Evolutionary conservation across 2,329 filamentous ascomycete species (phyloP).

Genomic region (Huntiella omanensis): DNA sequence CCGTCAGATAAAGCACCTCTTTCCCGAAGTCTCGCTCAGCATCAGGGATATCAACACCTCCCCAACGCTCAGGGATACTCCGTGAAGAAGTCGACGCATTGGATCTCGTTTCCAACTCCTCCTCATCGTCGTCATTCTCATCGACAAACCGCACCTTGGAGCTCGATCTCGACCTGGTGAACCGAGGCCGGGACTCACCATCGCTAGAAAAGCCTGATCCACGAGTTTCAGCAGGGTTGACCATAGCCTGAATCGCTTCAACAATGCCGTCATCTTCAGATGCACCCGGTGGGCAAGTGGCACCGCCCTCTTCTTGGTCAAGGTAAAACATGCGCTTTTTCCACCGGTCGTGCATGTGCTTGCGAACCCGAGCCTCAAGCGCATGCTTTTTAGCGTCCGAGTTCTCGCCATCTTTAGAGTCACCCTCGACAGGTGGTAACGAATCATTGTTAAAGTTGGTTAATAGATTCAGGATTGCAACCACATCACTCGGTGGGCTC

Average conservation of each 20-base stretch:
- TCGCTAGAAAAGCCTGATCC: neutral
- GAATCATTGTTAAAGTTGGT: neutral
- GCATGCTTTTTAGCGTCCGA: too few species aligned
- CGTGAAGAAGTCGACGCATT: slow-evolving; percentile 56
- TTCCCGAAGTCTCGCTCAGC: slow-evolving; percentile 68
- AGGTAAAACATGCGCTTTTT: slow-evolving; percentile 61
- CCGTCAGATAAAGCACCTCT: slow-evolving; percentile 79
- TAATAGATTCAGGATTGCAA: slow-evolving; percentile 7
- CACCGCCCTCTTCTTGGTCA: slow-evolving; percentile 64
- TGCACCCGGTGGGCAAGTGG: slow-evolving; percentile 25
- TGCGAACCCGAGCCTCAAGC: slow-evolving; percentile 18
- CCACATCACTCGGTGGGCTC: slow-evolving; percentile 6
- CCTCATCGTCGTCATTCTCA: slow-evolving; percentile 33
- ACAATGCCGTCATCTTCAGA: slow-evolving; percentile 41
- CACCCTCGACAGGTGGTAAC: neutral
- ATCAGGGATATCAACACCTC: slow-evolving; percentile 62
- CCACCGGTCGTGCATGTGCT: slow-evolving; percentile 52
- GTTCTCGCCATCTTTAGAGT: neutral
- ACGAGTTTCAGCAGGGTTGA: slow-evolving; percentile 6
- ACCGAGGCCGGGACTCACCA: slow-evolving; percentile 20
- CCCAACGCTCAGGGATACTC: slow-evolving; percentile 55
- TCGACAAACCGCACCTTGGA: slow-evolving; percentile 66
- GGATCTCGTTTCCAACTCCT: slow-evolving; percentile 42
- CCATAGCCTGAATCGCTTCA: slow-evolving; percentile 19
- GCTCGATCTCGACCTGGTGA: slow-evolving; percentile 47